Conservation (phyloP, 169 alveolate species). For the Perkinsus chesapeaki region DNA sequence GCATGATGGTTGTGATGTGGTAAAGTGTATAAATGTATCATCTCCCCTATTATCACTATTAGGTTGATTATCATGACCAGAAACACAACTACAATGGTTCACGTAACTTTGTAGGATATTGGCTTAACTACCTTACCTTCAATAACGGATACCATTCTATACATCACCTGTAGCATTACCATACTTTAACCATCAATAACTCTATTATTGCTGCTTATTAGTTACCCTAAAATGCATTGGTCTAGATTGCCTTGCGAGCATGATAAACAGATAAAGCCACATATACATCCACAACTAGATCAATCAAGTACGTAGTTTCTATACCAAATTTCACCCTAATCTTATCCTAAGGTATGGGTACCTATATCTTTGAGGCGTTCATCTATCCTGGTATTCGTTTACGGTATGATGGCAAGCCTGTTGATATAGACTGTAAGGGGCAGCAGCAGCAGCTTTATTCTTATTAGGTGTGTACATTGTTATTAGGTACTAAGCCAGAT, state of each 20-base stretch:
- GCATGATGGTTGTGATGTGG: background rate
- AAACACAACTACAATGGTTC: background rate
- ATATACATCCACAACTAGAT: background rate
- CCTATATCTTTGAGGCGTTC: background rate
- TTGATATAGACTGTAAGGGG: background rate
- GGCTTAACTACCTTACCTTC: background rate
- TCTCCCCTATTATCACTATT: background rate
- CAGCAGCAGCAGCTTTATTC: no score
- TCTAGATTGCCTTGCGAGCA: background rate
- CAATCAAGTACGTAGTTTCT: background rate
- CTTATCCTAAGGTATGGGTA: background rate
- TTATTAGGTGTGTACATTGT: background rate
- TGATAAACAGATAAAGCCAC: background rate
- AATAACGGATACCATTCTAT: background rate
- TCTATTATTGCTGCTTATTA: background rate
- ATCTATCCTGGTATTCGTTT: background rate
- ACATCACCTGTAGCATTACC: background rate
- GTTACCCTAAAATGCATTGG: background rate
- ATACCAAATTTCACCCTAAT: background rate
- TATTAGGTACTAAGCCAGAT: background rate
- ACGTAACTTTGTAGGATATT: background rate
- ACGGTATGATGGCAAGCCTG: background rate
- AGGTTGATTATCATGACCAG: background rate
- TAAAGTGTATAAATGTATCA: no score
- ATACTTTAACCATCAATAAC: background rate